Base-by-base conservation (phyloP, 169 alveolate genomes). In the Plasmodium fragile region DNA sequence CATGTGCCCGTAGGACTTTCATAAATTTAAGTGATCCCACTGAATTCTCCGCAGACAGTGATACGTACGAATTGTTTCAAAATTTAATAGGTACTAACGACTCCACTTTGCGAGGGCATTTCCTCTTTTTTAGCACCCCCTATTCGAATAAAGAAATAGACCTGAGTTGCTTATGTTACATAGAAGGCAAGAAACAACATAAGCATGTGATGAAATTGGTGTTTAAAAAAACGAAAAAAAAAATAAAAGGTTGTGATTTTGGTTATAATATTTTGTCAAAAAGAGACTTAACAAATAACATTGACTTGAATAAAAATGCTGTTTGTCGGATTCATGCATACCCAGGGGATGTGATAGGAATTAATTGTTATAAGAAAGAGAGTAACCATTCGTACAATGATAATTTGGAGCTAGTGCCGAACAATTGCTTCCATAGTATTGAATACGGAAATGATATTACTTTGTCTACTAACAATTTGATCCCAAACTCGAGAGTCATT, bases 201-300 rank as follows among this genome's bases (percentile, higher is more conserved):
- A 83, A 83, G 25, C 83, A 83, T 71, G 55, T 83, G 78, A 83
- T 83, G 83, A 83, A 71, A 83, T 71, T 83, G 36, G 78, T 39
- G 43, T 71, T 71, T 71, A 83, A 72, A 71, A 83, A 83, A 70
- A 83, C 83, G 36, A 34, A 34, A 4, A 83, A 83, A 43, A 83
- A 83, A 83, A 85, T 75, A n/a, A 85, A 85, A 39, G 93, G 93
- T 34, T 85, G 93, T 52, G 93, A 85, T 73, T 85, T 85, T 73
- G 93, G 93, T 18, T 72, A 85, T 85, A 85, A 85, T 34, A 32
- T 73, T 0, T 25, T 41, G n/a, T 73, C 78, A 3, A 72, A 45
- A 75, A 75, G 78, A n/a, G 93, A 85, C 28, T 18, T 72, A 73
- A 49, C 84, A 32, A 75, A 52, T 52, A 69, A 49, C 69, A 43